Percentiles rank a stretch among this genome's conserved stretches.
Evolutionary conservation across 176 grass and related monocot genomes (phyloP).

Genomic region (Rhynchospora tenuis): DNA sequence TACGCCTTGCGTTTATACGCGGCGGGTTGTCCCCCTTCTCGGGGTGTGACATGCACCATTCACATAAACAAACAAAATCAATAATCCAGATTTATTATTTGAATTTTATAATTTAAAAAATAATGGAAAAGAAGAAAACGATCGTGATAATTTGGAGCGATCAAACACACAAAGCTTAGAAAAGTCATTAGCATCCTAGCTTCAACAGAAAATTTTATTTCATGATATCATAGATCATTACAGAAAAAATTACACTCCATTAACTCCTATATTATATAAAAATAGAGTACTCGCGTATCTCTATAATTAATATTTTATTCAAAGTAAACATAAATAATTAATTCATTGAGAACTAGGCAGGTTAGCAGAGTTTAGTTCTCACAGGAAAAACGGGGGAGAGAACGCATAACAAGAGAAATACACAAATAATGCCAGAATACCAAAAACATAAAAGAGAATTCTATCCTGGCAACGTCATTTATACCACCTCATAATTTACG

Average conservation of each 20-base stretch:
- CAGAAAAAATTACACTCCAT: not conserved
- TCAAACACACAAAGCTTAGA: too few species aligned
- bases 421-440: not conserved
- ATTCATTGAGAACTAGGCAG: not conserved
- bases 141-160: too few species aligned
- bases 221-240: too few species aligned
- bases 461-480: not conserved
- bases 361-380: not conserved
- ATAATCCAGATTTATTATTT: too few species aligned
- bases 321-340: not conserved
- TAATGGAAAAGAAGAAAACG: too few species aligned
- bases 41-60: too few species aligned
- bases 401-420: not conserved
- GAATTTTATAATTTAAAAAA: too few species aligned
- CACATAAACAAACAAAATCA: too few species aligned
- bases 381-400: not conserved
- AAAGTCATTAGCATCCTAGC: too few species aligned
- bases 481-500: not conserved
- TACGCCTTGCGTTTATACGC: too few species aligned
- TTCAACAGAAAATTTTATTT: too few species aligned
- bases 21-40: too few species aligned
- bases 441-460: not conserved
- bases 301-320: not conserved
- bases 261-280: not conserved
- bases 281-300: not conserved